Evolutionary conservation across 192 early-diverging fungal genomes (phyloP), one percentile per base, ranked within the genome.

Genomic region (Coemansia sp.): DNA sequence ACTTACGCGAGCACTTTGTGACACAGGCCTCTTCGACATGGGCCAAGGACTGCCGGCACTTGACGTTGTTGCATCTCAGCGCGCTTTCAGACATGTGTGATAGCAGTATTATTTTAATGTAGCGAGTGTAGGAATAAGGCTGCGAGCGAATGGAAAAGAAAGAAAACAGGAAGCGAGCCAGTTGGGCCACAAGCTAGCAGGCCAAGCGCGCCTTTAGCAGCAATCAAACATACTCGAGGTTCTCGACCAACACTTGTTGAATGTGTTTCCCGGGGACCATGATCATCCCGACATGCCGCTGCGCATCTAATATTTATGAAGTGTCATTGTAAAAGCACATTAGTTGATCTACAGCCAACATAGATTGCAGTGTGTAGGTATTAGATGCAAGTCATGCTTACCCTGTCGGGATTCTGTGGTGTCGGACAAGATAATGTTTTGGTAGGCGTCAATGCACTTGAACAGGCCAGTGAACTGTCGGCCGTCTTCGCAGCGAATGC

Each of bases 1-100:
- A 64, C 73, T 47, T 86, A 91, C 89, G 88, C 8, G 89, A 89
- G 65, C 89, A 91, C 8, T 83, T 87, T 6, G 89, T 91, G 43
- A 89, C 77, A 59, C 86, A 89, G 14, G 85, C 88, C 68, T 77
- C 76, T 41, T 58, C 60, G 11, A 69, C 71, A n/a, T 39, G 39
- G 15, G 76, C 40, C 43, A 86, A 60, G 35, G 71, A 11, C 19
- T 63, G 70, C 29, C 83, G 67, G 46, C 85, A 86, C 31, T 67
- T 64, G 31, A 76, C 65, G 9, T 76, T 72, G 60, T 86, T 86
- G 67, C 85, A 86, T 27, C 71, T 64, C 11, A 78, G 59, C 27
- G 56, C n/a, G 57, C 32, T 37, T 24, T 68, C 72, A 0, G 66
- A 58, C 72, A 74, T 74, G 37, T 10, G 11, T 32, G 4, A 41